These are phyloP conservation scores for Ulmus americana DNA, from an alignment of 331 rosid genomes.

Conservation along the genomic window DNA sequence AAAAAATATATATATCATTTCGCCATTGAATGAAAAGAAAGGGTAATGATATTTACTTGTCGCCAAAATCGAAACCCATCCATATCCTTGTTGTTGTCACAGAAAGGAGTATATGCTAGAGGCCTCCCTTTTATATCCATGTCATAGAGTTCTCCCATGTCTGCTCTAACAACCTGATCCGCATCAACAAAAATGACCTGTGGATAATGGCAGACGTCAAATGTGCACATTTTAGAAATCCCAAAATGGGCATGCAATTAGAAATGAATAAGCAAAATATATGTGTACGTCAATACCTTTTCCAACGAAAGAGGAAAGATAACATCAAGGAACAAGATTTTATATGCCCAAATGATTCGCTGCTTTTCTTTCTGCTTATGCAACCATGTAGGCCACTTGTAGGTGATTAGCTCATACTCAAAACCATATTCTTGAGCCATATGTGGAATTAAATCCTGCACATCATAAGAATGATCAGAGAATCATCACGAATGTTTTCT, in stretches of 20 bases:
- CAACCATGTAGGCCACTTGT: slow-evolving; percentile 99
- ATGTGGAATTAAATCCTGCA: slow-evolving; percentile 81
- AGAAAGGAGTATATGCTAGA: slow-evolving; percentile 92
- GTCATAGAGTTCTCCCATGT: slow-evolving; percentile 98
- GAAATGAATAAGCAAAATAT: slow-evolving; percentile 21
- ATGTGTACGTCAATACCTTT: slow-evolving; percentile 47
- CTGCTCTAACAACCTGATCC: slow-evolving; percentile 86
- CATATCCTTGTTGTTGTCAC: slow-evolving; percentile 97
- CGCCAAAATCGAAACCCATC: slow-evolving; percentile 99
- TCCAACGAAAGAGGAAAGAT: slow-evolving; percentile 96
- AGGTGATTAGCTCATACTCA: slow-evolving; percentile 77
- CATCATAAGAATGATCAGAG: slow-evolving; percentile 20
- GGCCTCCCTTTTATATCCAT: slow-evolving; percentile 94
- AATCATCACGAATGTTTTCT: slow-evolving; percentile 16
- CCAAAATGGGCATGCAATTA: slow-evolving; percentile 10
- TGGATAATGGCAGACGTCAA: slow-evolving; percentile 30
- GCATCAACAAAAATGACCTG: slow-evolving; percentile 99
- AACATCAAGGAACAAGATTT: slow-evolving; percentile 94
- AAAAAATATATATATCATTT: slow-evolving; percentile 1
- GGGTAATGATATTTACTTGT: slow-evolving; percentile 52
- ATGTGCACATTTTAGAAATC: slow-evolving; percentile 3
- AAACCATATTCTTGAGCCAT: slow-evolving; percentile 95
- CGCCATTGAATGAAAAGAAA: neutral
- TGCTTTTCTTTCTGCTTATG: slow-evolving; percentile 98
- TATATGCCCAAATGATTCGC: slow-evolving; percentile 97